Evolutionary conservation across 2,329 filamentous ascomycete genomes (phyloP).

Genomic region (Anisogramma anomala): DNA sequence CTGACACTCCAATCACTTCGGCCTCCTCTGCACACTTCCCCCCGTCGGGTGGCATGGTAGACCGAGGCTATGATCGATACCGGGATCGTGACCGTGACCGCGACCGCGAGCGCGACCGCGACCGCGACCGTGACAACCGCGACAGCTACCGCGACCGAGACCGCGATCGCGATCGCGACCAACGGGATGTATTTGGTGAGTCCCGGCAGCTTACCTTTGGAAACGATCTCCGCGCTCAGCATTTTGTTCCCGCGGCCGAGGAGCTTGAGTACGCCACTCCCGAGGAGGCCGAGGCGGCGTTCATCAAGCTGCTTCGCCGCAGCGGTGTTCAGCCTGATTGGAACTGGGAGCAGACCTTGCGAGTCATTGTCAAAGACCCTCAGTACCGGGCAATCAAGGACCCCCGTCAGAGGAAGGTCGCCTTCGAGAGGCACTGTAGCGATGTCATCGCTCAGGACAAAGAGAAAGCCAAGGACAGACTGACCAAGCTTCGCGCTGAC

Average conservation of each 20-base stretch:
- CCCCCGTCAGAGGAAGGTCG: conserved; percentile 76
- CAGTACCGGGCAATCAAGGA: conserved; percentile 91
- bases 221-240: conserved; percentile 43
- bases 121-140: conserved; percentile 19
- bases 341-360: conserved; percentile 84
- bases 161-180: conserved; percentile 17
- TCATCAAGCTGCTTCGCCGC: conserved; percentile 78
- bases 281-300: conserved; percentile 87
- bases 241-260: conserved; percentile 50
- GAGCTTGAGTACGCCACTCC: conserved; percentile 69
- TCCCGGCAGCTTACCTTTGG: conserved; percentile 47
- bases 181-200: conserved; percentile 34
- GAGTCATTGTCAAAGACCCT: conserved; percentile 74
- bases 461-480: conserved; percentile 83
- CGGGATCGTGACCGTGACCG: conserved; percentile 10
- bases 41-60: conserved; percentile 29
- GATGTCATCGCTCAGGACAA: conserved; percentile 88
- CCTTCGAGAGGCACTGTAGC: conserved; percentile 90
- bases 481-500: conserved; percentile 83
- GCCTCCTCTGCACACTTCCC: conserved; percentile 31
- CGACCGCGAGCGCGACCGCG: conserved; percentile 1
- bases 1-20: conserved; percentile 32
- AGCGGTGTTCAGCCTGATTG: conserved; percentile 82
- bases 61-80: conserved; percentile 18
- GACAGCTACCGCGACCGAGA: conserved; percentile 17